A percentile compares a stretch with the other conserved stretches of the same genome.
Conservation (phyloP, 805 yeast genomes). For the Lipomyces japonicus region DNA sequence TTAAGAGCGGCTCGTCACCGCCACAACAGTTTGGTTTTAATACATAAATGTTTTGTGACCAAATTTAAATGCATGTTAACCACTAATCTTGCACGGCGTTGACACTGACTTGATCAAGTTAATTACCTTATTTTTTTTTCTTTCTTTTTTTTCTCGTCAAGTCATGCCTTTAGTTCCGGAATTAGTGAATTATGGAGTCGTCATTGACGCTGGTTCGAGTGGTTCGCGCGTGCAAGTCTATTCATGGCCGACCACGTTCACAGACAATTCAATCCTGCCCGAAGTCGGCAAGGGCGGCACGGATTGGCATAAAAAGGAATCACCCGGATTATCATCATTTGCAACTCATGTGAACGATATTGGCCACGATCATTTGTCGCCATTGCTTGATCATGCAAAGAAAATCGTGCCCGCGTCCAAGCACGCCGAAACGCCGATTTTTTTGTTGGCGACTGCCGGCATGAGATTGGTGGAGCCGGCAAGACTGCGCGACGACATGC, state of each 20-base stretch:
- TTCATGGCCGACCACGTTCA: constrained; percentile 52
- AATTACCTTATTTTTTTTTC: background rate
- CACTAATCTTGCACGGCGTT: background rate
- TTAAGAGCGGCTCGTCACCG: no score
- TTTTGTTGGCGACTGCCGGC: constrained; percentile 94
- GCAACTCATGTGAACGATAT: constrained; percentile 49
- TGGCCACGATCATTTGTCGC: constrained; percentile 68
- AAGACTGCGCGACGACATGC: constrained; percentile 49
- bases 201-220: constrained; percentile 92
- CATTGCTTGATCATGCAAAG: constrained; percentile 65
- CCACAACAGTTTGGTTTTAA: no score
- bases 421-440: constrained; percentile 72
- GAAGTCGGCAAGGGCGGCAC: constrained; percentile 56
- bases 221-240: constrained; percentile 88
- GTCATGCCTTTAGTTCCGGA: background rate
- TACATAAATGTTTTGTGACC: background rate
- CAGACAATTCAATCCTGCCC: constrained; percentile 36
- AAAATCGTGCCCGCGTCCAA: constrained; percentile 60
- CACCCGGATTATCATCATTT: constrained; percentile 81
- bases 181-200: constrained; percentile 62
- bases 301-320: constrained; percentile 66
- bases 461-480: constrained; percentile 69
- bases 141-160: background rate
- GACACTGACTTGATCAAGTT: background rate
- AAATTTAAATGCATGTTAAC: no score